phyloP scores from a whole-genome alignment of 2,329 filamentous ascomycete genomes.

The Colletotrichum cordylinicola region DNA sequence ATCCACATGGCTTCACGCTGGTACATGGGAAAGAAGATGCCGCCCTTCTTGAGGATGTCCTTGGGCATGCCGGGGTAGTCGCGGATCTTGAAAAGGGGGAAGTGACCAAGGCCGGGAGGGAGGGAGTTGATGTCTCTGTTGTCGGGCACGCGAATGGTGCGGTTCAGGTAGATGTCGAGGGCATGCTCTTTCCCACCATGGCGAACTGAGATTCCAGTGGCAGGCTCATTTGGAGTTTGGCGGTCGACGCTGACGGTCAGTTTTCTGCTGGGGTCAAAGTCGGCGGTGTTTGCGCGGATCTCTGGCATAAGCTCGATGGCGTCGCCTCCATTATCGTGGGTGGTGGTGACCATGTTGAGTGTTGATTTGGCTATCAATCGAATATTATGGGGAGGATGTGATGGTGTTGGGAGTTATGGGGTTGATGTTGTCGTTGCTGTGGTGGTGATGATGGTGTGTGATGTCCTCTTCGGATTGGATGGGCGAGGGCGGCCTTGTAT shows the following conservation, averaged over 20 bases:
- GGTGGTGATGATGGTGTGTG: background rate
- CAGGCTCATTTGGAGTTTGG: background rate
- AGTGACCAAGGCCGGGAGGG: conserved; percentile 40
- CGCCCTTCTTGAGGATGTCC: conserved; percentile 42
- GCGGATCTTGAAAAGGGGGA: conserved; percentile 42
- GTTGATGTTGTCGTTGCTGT: background rate
- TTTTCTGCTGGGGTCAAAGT: conserved; percentile 3
- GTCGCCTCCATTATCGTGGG: background rate
- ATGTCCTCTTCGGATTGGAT: background rate
- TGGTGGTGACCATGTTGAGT: background rate
- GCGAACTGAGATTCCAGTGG: background rate
- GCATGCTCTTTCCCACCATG: conserved; percentile 15
- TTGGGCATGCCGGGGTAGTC: conserved; percentile 37
- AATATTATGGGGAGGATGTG: background rate
- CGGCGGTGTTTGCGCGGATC: background rate
- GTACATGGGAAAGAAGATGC: conserved; percentile 53
- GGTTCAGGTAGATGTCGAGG: conserved; percentile 40
- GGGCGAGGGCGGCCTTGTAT: background rate
- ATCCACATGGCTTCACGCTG: conserved; percentile 47
- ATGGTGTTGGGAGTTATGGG: background rate
- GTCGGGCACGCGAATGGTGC: conserved; percentile 50
- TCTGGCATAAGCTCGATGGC: conserved; percentile 19
- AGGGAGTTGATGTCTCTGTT: conserved; percentile 33
- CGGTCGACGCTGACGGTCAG: conserved; percentile 4
- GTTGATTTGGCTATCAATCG: background rate